These are phyloP conservation scores for Cladorrhinum samala DNA, from an alignment of 495 filamentous ascomycete species.

Conservation along the genomic window DNA sequence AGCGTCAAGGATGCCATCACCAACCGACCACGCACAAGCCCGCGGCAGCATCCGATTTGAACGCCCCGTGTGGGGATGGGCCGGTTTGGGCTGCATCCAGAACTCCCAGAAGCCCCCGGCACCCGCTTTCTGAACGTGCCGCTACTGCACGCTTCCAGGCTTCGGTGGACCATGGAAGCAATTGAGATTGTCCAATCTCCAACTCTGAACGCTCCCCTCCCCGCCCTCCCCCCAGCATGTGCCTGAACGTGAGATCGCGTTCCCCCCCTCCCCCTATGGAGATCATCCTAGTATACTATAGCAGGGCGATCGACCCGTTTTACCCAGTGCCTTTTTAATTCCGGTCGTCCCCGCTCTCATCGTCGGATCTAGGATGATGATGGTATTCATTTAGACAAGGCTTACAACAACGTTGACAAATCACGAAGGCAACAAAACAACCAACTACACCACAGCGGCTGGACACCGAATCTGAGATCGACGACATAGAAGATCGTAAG, in stretches of 20 bases:
- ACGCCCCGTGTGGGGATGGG: not conserved
- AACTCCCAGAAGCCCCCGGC: no score
- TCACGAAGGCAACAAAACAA: not conserved
- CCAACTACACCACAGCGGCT: no score
- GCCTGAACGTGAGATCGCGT: not conserved
- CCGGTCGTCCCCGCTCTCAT: not conserved
- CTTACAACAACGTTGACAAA: no score
- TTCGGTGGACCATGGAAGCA: not conserved
- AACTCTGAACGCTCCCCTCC: not conserved
- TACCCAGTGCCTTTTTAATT: not conserved
- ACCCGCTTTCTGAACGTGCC: not conserved
- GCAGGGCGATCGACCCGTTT: not conserved
- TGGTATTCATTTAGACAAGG: no score
- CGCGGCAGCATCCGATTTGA: not conserved
- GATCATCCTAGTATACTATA: not conserved
- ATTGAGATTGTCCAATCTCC: not conserved
- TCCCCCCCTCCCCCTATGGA: not conserved
- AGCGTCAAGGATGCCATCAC: not conserved
- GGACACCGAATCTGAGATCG: not conserved
- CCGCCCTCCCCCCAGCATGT: not conserved
- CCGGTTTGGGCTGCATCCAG: no score
- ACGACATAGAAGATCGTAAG: not conserved
- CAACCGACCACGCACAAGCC: not conserved
- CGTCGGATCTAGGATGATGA: not conserved
- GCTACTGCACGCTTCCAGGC: not conserved